Evolutionary conservation across 305 asterid species (phyloP), one percentile per base, ranked within the genome.

Genomic region (Fraxinus dipetala): DNA sequence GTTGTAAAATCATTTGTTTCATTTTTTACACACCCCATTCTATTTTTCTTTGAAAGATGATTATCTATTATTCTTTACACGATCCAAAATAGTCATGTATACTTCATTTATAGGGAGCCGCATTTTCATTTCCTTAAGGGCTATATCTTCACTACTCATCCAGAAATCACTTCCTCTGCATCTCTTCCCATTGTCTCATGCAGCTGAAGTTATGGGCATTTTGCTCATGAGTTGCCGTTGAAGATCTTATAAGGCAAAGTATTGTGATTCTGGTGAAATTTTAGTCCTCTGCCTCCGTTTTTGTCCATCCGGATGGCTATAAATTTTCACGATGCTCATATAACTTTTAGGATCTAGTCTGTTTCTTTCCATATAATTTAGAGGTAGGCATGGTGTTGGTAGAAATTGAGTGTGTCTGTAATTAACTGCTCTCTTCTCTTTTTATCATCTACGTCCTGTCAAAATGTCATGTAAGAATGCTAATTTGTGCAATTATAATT

Each of bases 141-240:
- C 83, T 76, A 80, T 81, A 81, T 85, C 80, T 86, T 90, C 77
- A 80, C 82, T 84, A 79, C 89, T 89, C 86, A 87, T 91, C 97
- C 93, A 88, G 94, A 93, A 56, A 92, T 87, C 93, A 87, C 91
- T 89, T 88, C 87, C 90, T 90, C 89, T 85, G 87, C 88, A 88
- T 81, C 90, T 85, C 87, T 91, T 87, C 83, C 86, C 80, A 83
- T 82, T 85, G 87, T 90, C 91, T 90, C 95, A 90, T 89, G 93
- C 89, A 81, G 26, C 65, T 56, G 65, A 56, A 56, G 24, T 56
- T 18, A 56, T 56, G 65, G 65, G 92, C 85, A 79, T 88, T 87
- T 81, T 86, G 83, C 86, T 82, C 93, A 92, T 83, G 96, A 90
- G 92, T 92, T 84, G 85, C 80, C 76, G 80, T 67, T 79, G 88